phyloP scores from a whole-genome alignment of 441 rosid species.

The Syzygium malaccense region DNA sequence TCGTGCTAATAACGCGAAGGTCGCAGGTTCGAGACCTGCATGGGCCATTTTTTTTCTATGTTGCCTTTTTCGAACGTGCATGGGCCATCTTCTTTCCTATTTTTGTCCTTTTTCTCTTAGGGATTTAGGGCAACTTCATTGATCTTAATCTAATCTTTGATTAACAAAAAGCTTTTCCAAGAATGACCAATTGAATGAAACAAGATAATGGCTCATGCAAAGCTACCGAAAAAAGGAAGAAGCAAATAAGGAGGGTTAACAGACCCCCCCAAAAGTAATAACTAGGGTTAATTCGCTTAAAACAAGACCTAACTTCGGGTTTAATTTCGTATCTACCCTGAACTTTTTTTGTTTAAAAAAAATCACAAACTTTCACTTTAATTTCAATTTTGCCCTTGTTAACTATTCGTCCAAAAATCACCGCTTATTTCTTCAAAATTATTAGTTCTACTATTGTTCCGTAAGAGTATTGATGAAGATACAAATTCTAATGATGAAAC shows the following conservation, averaged over 20 bases:
- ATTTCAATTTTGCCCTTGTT: not conserved
- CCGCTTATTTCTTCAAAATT: not conserved
- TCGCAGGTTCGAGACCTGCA: constrained; percentile 8
- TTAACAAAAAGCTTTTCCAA: not conserved
- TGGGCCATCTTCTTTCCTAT: not conserved
- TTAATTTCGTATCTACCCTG: not conserved
- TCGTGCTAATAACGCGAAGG: constrained; percentile 8
- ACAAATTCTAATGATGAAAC: not conserved
- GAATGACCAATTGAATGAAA: not conserved
- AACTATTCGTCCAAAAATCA: not conserved
- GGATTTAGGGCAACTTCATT: not conserved
- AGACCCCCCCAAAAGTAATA: not conserved
- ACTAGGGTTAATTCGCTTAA: not conserved
- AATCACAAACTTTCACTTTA: not conserved
- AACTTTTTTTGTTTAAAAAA: not conserved
- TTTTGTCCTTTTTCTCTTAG: too few relatives aligned
- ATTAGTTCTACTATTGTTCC: fast-evolving
- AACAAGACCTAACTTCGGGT: not conserved
- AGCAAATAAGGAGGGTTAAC: not conserved
- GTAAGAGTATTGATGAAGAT: fast-evolving
- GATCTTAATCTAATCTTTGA: not conserved
- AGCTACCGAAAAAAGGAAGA: not conserved
- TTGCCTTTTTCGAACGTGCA: not conserved
- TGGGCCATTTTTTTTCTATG: not conserved
- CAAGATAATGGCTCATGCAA: not conserved